These are phyloP conservation scores for Diaporthe sp. DNA, from an alignment of 2,329 filamentous ascomycete genomes.

Conservation along the genomic window DNA sequence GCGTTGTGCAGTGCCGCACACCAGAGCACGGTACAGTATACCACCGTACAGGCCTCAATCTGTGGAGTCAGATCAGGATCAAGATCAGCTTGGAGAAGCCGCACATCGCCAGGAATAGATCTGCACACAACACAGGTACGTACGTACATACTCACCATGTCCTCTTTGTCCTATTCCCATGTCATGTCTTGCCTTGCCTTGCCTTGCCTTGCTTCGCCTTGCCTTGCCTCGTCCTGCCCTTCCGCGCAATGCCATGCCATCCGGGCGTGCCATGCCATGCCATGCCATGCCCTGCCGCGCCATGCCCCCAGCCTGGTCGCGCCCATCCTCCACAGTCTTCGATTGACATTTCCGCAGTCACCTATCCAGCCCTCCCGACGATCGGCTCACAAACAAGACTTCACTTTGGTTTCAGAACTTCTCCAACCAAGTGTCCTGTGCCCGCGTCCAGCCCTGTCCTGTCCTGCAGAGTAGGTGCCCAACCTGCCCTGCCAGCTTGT, in stretches of 20 bases:
- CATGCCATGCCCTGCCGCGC: neutral
- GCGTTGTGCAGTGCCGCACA: neutral
- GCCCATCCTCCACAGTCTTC: slow-evolving; percentile 8
- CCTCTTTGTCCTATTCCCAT: neutral
- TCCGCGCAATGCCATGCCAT: neutral
- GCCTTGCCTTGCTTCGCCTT: neutral
- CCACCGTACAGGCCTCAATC: neutral
- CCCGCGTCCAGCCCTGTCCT: slow-evolving; percentile 3
- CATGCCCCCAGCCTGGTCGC: slow-evolving; percentile 3
- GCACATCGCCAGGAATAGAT: slow-evolving; percentile 23
- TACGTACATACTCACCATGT: slow-evolving; percentile 16
- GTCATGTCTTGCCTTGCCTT: neutral
- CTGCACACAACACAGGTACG: slow-evolving; percentile 30
- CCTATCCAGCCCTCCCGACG: slow-evolving; percentile 20
- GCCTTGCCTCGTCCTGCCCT: neutral
- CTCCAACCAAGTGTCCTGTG: slow-evolving; percentile 11
- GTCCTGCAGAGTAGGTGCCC: neutral
- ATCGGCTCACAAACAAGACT: slow-evolving; percentile 27
- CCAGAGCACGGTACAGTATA: neutral
- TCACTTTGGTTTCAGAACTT: slow-evolving; percentile 11
- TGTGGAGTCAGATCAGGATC: slow-evolving; percentile 24
- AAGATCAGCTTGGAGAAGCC: slow-evolving; percentile 38
- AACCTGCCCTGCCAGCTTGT: neutral
- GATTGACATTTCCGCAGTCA: slow-evolving; percentile 24
- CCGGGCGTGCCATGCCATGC: slow-evolving; percentile 2